Base-by-base conservation (phyloP, 2,329 filamentous ascomycete genomes). In the Cladosporium sp. region DNA sequence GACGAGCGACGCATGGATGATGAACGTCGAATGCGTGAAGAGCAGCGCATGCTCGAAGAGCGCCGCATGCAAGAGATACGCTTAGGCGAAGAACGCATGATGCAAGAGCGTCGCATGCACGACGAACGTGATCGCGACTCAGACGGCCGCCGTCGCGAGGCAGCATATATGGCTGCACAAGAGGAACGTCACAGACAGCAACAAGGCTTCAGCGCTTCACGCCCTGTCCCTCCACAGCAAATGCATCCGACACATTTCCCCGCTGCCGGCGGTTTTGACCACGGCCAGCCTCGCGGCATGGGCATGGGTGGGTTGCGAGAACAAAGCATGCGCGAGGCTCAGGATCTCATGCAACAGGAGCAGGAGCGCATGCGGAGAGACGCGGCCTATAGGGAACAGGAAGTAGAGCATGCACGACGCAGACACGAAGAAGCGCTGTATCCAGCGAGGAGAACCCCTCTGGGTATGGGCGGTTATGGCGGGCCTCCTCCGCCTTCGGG, bases 281-380 rank as follows among this genome's bases (percentile, higher is more conserved):
- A 51, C 15, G 55, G 54, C 38, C 54, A 40, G 36, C 55, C 54
- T 15, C 43, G 42, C 9, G 40, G 8, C 3, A 52, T 58, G 40
- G 47, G 52, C 25, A 51, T 58, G 55, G 54, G 58, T 17, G 38
- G 64, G n/a, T 59, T 67, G 28, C 55, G 66, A 20, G 66, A 67
- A 37, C 62, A 67, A 51, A 61, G 65, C 15, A 60, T 62, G 57
- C 59, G 65, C 34, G 66, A 69, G 43, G 59, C 60, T 1, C 66
- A 68, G 47, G 63, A 61, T 37, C 55, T 58, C 7, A 64, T 65
- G 58, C 59, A 59, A 36, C 52, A 59, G 19, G 63, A 61, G 42
- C 56, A 67, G 57, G 59, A 61, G 40, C 45, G 55, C 25, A 30
- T 58, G 34, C 38, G 56, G 17, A 50, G 58, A 17, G 52, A 58